Percentiles rank a stretch among this genome's conserved stretches.
Evolutionary conservation across 257 asterid species (phyloP).

Genomic region (Eustoma russellianum): DNA sequence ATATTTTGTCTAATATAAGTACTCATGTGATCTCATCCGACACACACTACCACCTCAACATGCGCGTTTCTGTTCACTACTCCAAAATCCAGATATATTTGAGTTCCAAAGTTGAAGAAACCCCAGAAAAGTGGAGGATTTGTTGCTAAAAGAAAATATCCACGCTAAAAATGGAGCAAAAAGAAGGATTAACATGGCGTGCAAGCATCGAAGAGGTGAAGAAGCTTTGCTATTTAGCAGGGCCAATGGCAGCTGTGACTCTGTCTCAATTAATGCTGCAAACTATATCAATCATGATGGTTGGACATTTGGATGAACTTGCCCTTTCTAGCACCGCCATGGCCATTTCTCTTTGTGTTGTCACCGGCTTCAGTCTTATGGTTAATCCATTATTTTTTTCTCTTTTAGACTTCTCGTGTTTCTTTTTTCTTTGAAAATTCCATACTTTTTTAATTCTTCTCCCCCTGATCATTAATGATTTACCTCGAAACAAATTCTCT

Average conservation of each 20-base stretch:
- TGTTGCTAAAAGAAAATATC: conserved; percentile 22
- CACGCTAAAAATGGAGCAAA: conserved; percentile 2
- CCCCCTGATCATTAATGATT: too few species aligned
- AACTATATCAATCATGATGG: conserved; percentile 54
- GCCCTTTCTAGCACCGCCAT: conserved; percentile 72
- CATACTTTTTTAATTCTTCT: too few species aligned
- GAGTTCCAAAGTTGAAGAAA: too few species aligned
- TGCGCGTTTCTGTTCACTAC: too few species aligned
- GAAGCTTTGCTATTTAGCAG: conserved; percentile 56
- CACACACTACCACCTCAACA: too few species aligned
- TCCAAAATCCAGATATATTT: too few species aligned
- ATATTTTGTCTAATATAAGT: too few species aligned
- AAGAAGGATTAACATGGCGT: conserved; percentile 20
- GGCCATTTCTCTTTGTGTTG: conserved; percentile 58
- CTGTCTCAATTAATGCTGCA: conserved; percentile 40
- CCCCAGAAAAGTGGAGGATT: conserved; percentile 63
- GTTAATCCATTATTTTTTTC: conserved; percentile 24
- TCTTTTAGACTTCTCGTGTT: not conserved
- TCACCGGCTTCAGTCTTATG: conserved; percentile 65
- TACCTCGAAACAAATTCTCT: too few species aligned
- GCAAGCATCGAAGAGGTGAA: conserved; percentile 45
- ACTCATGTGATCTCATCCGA: too few species aligned
- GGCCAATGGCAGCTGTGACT: conserved; percentile 67
- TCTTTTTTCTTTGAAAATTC: too few species aligned
- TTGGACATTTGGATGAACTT: conserved; percentile 68